Conservation (phyloP, 2,329 filamentous ascomycete species). For the Ustulina deusta region DNA sequence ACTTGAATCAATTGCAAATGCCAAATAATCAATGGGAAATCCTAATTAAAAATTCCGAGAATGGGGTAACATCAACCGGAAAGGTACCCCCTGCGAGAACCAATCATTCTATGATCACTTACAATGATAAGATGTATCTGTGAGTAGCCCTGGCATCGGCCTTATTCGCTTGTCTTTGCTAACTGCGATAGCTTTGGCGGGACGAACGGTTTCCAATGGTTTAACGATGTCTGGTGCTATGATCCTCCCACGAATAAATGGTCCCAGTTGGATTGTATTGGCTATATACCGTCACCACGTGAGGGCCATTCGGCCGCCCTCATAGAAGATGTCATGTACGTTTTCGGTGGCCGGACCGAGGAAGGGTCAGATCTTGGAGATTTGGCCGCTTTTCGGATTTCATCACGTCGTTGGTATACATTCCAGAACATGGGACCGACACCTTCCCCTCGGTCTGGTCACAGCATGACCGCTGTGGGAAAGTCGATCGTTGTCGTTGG, state of each 20-base stretch:
- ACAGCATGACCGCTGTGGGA: constrained; percentile 96
- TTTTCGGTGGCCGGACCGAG: constrained; percentile 95
- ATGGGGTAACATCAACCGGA: constrained; percentile 68
- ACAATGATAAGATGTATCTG: constrained; percentile 93
- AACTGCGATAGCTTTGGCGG: constrained; percentile 81
- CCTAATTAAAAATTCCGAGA: constrained; percentile 80
- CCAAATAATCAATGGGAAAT: constrained; percentile 95
- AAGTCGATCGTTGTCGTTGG: constrained; percentile 94
- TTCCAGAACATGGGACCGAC: constrained; percentile 99
- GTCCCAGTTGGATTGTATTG: constrained; percentile 93
- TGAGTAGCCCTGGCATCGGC: constrained; percentile 62
- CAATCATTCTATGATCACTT: constrained; percentile 93
- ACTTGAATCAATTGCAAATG: constrained; percentile 92
- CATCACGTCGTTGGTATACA: constrained; percentile 94
- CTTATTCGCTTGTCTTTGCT: constrained; percentile 9
- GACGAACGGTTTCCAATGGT: constrained; percentile 96
- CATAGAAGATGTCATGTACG: constrained; percentile 98
- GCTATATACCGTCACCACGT: constrained; percentile 92
- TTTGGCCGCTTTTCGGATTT: constrained; percentile 80
- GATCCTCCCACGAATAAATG: constrained; percentile 86
- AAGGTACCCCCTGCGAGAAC: constrained; percentile 88
- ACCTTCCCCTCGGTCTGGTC: constrained; percentile 90
- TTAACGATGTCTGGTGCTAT: constrained; percentile 99
- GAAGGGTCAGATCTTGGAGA: constrained; percentile 94
- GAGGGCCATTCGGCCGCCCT: constrained; percentile 95